phyloP scores from a whole-genome alignment of 257 asterid species.

The Capsicum chinense region DNA sequence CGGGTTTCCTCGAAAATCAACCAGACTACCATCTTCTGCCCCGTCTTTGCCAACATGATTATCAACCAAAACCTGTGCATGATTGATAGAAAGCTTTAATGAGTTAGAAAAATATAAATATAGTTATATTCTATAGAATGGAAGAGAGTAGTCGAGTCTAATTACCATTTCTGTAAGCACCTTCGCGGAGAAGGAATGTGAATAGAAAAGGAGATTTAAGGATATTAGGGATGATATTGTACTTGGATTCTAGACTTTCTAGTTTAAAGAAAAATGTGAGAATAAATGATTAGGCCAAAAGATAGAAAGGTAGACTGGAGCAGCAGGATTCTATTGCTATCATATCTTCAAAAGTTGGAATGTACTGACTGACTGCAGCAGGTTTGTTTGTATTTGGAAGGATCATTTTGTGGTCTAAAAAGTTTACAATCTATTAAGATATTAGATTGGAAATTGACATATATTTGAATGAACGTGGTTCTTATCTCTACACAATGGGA shows the following conservation, averaged over 20 bases:
- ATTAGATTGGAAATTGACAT: slow-evolving; percentile 42
- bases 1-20: slow-evolving; percentile 74
- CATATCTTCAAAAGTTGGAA: slow-evolving; percentile 33
- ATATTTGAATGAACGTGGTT: slow-evolving; percentile 25
- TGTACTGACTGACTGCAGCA: slow-evolving; percentile 25
- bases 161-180: slow-evolving; percentile 20
- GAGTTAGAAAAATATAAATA: not conserved
- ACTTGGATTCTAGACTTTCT: slow-evolving; percentile 34
- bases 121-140: not conserved
- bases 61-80: slow-evolving; percentile 60
- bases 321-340: slow-evolving; percentile 17
- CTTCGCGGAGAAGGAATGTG: not conserved
- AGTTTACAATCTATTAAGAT: slow-evolving; percentile 3
- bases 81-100: not conserved
- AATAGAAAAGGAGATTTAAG: not conserved
- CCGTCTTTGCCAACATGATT: slow-evolving; percentile 43
- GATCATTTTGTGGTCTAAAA: slow-evolving; percentile 49
- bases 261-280: slow-evolving; percentile 26
- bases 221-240: not conserved
- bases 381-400: slow-evolving; percentile 42
- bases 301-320: slow-evolving; percentile 17
- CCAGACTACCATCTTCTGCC: slow-evolving; percentile 44
- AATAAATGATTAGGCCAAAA: slow-evolving; percentile 10
- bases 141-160: not conserved
- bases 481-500: slow-evolving; percentile 39